These are phyloP conservation scores for Mycosphaerelloides madeirae DNA, from an alignment of 2,329 filamentous ascomycete genomes.

Conservation along the genomic window DNA sequence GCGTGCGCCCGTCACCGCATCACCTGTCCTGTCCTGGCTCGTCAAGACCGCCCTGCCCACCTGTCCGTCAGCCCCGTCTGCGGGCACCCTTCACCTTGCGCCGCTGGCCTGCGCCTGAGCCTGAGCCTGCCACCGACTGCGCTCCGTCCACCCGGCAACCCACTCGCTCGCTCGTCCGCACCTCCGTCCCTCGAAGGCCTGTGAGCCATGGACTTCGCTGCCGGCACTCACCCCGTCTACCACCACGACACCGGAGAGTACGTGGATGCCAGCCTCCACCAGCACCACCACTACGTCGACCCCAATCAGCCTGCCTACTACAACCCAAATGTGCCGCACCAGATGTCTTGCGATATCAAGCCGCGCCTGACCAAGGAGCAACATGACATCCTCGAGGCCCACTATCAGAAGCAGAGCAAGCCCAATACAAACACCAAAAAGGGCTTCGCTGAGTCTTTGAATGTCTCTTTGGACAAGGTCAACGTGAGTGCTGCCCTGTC, in stretches of 20 bases:
- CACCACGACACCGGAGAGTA: slow-evolving; percentile 6
- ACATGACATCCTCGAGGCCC: slow-evolving; percentile 48
- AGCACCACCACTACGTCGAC: slow-evolving; percentile 14
- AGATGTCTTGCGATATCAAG: slow-evolving; percentile 42
- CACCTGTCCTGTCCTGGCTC: too few species aligned
- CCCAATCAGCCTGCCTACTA: slow-evolving; percentile 16
- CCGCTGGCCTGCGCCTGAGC: not conserved
- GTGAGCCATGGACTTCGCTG: slow-evolving; percentile 19
- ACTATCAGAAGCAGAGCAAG: slow-evolving; percentile 47
- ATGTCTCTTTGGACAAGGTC: slow-evolving; percentile 50
- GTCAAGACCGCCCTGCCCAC: too few species aligned
- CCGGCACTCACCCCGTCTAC: slow-evolving; percentile 6
- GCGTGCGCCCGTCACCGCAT: too few species aligned
- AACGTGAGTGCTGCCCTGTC: slow-evolving; percentile 41
- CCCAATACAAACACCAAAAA: slow-evolving; percentile 49
- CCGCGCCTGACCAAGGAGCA: slow-evolving; percentile 51
- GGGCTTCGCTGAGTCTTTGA: slow-evolving; percentile 44
- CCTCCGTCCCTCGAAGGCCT: not conserved
- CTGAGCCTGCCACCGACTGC: not conserved
- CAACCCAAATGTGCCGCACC: slow-evolving; percentile 18
- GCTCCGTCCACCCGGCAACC: not conserved
- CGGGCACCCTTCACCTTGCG: not conserved
- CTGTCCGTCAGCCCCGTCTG: too few species aligned
- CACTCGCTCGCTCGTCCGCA: not conserved
- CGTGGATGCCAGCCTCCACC: slow-evolving; percentile 3